Conservation (phyloP, 257 asterid species). For the Cordia subcordata region DNA sequence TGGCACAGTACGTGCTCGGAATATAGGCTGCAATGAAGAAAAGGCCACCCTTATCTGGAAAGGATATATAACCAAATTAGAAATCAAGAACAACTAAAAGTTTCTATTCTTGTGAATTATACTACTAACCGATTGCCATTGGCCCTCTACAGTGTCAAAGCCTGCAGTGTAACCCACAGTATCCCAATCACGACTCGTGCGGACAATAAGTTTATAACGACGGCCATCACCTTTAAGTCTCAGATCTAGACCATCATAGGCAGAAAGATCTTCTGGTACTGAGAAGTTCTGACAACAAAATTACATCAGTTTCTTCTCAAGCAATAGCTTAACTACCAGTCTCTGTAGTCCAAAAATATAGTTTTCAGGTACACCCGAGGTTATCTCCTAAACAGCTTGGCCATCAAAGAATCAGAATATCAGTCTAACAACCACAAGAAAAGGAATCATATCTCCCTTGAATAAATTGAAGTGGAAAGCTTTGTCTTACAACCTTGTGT, state of each 20-base stretch:
- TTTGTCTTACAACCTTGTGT: too few species aligned
- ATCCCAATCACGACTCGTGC: conserved; percentile 93
- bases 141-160: conserved; percentile 78
- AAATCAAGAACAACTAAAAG: conserved; percentile 1
- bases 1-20: conserved; percentile 78
- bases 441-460: too few species aligned
- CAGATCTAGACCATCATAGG: conserved; percentile 89
- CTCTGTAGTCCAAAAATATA: not conserved
- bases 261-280: conserved; percentile 79
- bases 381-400: too few species aligned
- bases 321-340: not conserved
- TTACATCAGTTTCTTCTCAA: conserved; percentile 2
- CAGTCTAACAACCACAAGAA: too few species aligned
- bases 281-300: conserved; percentile 62
- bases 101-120: not conserved
- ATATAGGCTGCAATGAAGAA: conserved; percentile 83
- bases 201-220: conserved; percentile 76
- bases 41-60: conserved; percentile 77
- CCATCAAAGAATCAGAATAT: too few species aligned
- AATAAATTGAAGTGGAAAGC: too few species aligned
- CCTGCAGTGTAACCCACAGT: conserved; percentile 76
- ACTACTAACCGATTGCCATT: conserved; percentile 80
- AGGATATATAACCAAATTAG: conserved; percentile 1
- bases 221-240: conserved; percentile 85
- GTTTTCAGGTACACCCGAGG: too few species aligned